phyloP scores from a whole-genome alignment of 2,329 filamentous ascomycete species.

The Epichloe typhina region DNA sequence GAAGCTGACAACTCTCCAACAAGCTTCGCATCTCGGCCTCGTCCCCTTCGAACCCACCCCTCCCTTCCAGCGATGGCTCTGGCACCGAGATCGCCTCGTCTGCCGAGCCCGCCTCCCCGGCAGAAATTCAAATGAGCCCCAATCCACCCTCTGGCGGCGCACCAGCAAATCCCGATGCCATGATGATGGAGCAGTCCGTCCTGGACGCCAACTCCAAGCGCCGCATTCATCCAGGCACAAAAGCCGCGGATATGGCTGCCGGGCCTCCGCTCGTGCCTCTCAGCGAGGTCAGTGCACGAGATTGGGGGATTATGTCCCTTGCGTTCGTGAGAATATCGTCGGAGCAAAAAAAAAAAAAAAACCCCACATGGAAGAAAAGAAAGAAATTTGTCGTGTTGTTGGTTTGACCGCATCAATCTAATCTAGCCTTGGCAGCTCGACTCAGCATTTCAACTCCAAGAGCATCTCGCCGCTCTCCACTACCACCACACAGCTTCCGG shows the following conservation, averaged over 20 bases:
- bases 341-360: not conserved
- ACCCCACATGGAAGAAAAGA: too few species aligned
- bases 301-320: too few species aligned
- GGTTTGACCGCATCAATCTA: too few species aligned
- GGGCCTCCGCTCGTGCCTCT: constrained; percentile 81
- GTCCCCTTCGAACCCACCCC: not conserved
- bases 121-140: constrained; percentile 82
- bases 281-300: constrained; percentile 50
- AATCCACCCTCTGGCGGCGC: constrained; percentile 55
- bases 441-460: constrained; percentile 92
- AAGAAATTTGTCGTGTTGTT: too few species aligned
- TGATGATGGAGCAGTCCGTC: constrained; percentile 48
- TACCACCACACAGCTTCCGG: constrained; percentile 60
- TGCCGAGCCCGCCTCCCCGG: constrained; percentile 92
- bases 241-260: constrained; percentile 80
- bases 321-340: too few species aligned
- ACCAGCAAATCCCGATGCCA: constrained; percentile 40
- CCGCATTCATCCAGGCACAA: constrained; percentile 85
- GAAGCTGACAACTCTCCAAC: not conserved
- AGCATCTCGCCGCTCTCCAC: constrained; percentile 89
- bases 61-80: constrained; percentile 34
- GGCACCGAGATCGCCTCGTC: constrained; percentile 70
- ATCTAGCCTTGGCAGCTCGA: constrained; percentile 53
- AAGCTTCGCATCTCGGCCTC: not conserved
- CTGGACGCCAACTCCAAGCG: constrained; percentile 65